phyloP scores from a whole-genome alignment of 495 filamentous ascomycete genomes.

The Symbiotaphrina buchneri region DNA sequence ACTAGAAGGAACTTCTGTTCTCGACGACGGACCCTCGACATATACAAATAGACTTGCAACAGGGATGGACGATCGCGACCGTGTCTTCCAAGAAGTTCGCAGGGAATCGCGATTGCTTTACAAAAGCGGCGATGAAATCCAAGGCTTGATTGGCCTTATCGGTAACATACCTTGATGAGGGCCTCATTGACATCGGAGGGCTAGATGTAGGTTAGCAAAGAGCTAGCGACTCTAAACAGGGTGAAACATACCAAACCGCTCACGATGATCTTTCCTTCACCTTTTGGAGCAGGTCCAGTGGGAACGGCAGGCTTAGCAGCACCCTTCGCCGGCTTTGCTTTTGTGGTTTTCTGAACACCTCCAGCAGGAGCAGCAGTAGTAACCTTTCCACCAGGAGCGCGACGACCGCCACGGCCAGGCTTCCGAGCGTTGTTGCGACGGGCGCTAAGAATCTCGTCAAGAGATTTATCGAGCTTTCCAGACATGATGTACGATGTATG shows the following conservation, averaged over 20 bases:
- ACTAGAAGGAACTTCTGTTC: too few relatives aligned
- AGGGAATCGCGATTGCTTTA: constrained; percentile 19
- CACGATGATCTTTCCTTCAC: constrained; percentile 90
- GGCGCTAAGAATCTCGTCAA: constrained; percentile 84
- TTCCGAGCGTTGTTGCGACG: constrained; percentile 32
- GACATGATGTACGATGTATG: constrained; percentile 36
- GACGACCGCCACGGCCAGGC: constrained; percentile 28
- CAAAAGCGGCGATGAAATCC: constrained; percentile 28
- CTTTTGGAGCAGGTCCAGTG: constrained; percentile 30
- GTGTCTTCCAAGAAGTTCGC: too few relatives aligned
- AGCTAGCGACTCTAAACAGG: constrained; percentile 1
- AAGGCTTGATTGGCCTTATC: constrained; percentile 28
- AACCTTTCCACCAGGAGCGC: constrained; percentile 25
- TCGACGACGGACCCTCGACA: too few relatives aligned
- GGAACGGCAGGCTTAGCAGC: constrained; percentile 35
- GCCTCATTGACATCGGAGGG: constrained; percentile 83
- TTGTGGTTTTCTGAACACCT: constrained; percentile 67
- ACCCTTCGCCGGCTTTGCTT: constrained; percentile 32
- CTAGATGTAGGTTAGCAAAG: constrained; percentile 18
- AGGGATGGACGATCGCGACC: too few relatives aligned
- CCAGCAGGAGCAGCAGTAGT: constrained; percentile 45
- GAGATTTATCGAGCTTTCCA: constrained; percentile 81
- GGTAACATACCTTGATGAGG: constrained; percentile 99
- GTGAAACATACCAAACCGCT: constrained; percentile 73
- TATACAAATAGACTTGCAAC: too few relatives aligned